These are phyloP conservation scores for Aspergillus sojae DNA, from an alignment of 2,329 filamentous ascomycete genomes.

Conservation along the genomic window DNA sequence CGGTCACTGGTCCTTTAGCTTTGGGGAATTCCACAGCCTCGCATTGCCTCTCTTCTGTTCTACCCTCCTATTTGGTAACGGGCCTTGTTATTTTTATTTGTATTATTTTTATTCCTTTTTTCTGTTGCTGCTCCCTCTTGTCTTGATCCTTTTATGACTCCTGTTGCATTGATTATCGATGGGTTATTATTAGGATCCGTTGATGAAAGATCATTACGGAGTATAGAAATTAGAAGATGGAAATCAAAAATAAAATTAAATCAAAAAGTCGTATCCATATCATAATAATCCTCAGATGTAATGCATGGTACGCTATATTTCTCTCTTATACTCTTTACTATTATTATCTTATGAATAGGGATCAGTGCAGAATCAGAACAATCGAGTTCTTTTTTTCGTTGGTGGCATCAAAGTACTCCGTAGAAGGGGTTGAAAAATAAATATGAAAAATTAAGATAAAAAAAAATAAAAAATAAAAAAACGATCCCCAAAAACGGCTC, in stretches of 20 bases:
- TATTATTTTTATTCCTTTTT: not conserved
- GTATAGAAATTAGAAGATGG: not conserved
- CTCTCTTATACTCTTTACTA: not conserved
- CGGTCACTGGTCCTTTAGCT: constrained; percentile 3
- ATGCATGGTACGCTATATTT: not conserved
- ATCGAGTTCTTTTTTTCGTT: not conserved
- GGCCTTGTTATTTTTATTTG: not conserved
- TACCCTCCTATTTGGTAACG: constrained; percentile 3
- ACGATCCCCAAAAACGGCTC: not conserved
- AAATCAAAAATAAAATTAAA: not conserved
- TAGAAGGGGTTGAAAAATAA: constrained; percentile 5
- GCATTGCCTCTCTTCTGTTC: not conserved
- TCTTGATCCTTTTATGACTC: not conserved
- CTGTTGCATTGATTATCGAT: constrained; percentile 2
- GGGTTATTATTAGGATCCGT: not conserved
- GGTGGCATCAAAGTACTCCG: not conserved
- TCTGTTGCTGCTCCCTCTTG: not conserved
- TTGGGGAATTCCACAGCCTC: constrained; percentile 4
- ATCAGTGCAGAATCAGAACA: not conserved
- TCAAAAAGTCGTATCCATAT: not conserved
- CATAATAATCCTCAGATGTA: not conserved
- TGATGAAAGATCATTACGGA: not conserved
- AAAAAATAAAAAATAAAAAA: not conserved
- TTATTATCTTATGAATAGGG: not conserved
- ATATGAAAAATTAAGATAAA: not conserved